These are phyloP conservation scores for Yarrowia sp. DNA, from an alignment of 805 yeast species.

Conservation along the genomic window DNA sequence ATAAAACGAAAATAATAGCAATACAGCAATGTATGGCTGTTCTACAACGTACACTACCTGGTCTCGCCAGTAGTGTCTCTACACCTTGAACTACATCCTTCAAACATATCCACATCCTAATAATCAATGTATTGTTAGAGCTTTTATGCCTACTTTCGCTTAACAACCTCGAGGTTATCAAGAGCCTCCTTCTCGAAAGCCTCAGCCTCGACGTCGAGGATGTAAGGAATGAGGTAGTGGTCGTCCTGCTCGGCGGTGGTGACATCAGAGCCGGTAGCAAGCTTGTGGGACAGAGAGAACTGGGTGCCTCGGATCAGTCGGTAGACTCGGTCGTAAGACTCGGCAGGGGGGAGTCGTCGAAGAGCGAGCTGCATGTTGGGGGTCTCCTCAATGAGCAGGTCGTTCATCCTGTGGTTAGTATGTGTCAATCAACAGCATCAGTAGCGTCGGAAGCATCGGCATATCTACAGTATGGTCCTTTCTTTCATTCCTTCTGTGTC, in stretches of 20 bases:
- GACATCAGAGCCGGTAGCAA: slow-evolving; percentile 78
- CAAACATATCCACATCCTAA: not conserved
- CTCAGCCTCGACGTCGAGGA: slow-evolving; percentile 93
- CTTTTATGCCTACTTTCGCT: slow-evolving; percentile 30
- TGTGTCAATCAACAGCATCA: not conserved
- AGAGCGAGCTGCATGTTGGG: slow-evolving; percentile 84
- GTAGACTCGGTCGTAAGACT: slow-evolving; percentile 85
- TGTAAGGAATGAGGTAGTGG: slow-evolving; percentile 75
- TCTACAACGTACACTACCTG: not conserved
- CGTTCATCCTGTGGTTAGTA: slow-evolving; percentile 59
- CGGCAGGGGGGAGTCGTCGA: slow-evolving; percentile 79
- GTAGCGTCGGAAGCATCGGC: not conserved
- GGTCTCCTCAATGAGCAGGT: slow-evolving; percentile 81
- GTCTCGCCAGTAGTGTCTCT: not conserved
- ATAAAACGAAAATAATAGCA: too few relatives aligned
- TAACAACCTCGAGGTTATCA: slow-evolving; percentile 62
- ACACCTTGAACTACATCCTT: not conserved
- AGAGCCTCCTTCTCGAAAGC: slow-evolving; percentile 81
- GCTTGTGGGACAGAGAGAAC: slow-evolving; percentile 74
- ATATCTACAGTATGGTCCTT: not conserved
- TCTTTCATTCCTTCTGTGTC: not conserved
- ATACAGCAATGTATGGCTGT: not conserved
- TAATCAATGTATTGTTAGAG: slow-evolving; percentile 27
- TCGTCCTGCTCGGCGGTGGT: slow-evolving; percentile 66
- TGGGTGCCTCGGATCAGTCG: slow-evolving; percentile 93